phyloP scores from a whole-genome alignment of 345 rosid genomes.

The Lumnitzera littorea region DNA sequence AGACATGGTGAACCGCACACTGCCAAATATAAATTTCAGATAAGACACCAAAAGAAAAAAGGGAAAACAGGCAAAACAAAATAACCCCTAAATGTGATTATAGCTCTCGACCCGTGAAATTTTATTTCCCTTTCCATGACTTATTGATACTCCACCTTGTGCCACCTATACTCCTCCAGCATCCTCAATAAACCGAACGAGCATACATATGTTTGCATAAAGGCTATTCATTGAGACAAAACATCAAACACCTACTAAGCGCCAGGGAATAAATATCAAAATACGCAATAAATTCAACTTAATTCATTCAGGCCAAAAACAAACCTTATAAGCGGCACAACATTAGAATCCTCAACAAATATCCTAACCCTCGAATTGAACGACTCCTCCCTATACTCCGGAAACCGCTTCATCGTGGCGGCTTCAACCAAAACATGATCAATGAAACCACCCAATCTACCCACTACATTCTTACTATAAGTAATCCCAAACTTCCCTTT shows the following conservation, averaged over 20 bases:
- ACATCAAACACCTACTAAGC: not conserved
- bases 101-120: no score
- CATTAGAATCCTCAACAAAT: conserved; percentile 52
- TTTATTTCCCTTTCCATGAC: no score
- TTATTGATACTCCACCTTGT: no score
- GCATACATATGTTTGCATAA: no score
- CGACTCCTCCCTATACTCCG: conserved; percentile 40
- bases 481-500: conserved; percentile 85
- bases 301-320: not conserved
- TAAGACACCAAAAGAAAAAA: no score
- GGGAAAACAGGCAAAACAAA: no score
- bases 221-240: no score
- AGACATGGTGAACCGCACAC: no score
- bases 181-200: no score
- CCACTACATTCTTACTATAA: conserved; percentile 57
- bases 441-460: conserved; percentile 44
- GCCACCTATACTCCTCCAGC: no score
- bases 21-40: no score
- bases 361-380: conserved; percentile 53
- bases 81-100: no score
- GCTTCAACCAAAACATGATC: conserved; percentile 81
- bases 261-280: not conserved
- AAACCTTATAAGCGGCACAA: conserved; percentile 77
- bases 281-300: not conserved
- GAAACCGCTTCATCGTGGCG: conserved; percentile 56